Conservation (phyloP, 768 basidiomycete genomes). For the Russula olivacea region DNA sequence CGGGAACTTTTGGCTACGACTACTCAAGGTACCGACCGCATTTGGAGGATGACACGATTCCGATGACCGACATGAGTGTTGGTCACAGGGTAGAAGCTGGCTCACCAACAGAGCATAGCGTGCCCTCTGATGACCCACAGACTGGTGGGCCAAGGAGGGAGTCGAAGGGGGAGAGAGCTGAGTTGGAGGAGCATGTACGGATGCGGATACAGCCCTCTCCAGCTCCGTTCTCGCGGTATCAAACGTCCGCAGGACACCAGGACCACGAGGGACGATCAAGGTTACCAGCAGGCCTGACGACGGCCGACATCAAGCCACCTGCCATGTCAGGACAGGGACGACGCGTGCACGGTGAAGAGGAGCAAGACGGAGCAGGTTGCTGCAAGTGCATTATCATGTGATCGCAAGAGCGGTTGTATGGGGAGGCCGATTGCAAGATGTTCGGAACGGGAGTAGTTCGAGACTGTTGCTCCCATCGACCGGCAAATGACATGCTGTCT, state of each 20-base stretch:
- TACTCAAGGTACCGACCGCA: conserved; percentile 57
- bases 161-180: conserved; percentile 6
- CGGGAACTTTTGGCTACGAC: conserved; percentile 79
- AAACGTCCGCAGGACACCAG: conserved; percentile 21
- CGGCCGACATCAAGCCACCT: conserved; percentile 18
- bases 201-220: conserved; percentile 42
- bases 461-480: background rate
- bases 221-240: conserved; percentile 60
- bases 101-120: background rate
- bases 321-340: conserved; percentile 22
- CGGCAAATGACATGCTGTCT: background rate
- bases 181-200: conserved; percentile 23
- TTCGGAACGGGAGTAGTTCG: background rate
- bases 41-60: conserved; percentile 2
- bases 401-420: conserved; percentile 29
- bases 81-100: conserved; percentile 20
- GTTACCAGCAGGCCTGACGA: conserved; percentile 19
- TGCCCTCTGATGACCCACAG: background rate
- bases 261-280: conserved; percentile 14
- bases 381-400: conserved; percentile 86
- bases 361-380: conserved; percentile 52
- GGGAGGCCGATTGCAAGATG: conserved; percentile 2
- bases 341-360: conserved; percentile 37
- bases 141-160: background rate
- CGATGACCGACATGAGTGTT: background rate